Percentiles rank a stretch among this genome's conserved stretches.
phyloP scores from a whole-genome alignment of 2,329 filamentous ascomycete species.

The Penicillium sclerotigenum region DNA sequence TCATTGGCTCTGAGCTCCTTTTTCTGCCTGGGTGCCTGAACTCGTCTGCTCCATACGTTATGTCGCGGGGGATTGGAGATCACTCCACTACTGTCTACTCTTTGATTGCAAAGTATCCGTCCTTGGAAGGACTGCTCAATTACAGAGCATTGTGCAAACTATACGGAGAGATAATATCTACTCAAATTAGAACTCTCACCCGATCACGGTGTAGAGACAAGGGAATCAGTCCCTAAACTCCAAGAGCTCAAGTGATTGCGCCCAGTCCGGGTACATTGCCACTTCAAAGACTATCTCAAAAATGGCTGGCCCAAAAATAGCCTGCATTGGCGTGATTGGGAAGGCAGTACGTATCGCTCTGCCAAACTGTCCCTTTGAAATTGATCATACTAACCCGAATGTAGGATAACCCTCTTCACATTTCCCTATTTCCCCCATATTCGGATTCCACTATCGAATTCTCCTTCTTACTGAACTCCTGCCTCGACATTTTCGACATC shows the following conservation, averaged over 20 bases:
- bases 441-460: conserved; percentile 69
- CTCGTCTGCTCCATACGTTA: background rate
- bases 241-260: background rate
- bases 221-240: background rate
- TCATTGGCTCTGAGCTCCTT: conserved; percentile 16
- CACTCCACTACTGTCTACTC: background rate
- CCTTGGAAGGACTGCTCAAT: background rate
- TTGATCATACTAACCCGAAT: conserved; percentile 5
- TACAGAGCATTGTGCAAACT: background rate
- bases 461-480: conserved; percentile 84
- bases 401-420: conserved; percentile 94
- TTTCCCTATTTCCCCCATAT: conserved; percentile 80
- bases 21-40: conserved; percentile 5
- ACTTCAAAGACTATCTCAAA: background rate
- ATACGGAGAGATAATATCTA: background rate
- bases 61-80: background rate
- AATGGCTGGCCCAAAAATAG: conserved; percentile 69
- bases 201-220: background rate
- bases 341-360: conserved; percentile 66
- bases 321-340: conserved; percentile 89
- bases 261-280: background rate
- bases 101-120: background rate
- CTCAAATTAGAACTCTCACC: background rate
- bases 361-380: background rate
- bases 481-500: conserved; percentile 89